These are phyloP conservation scores for Crassisporium funariophilum DNA, from an alignment of 768 basidiomycete genomes.

Conservation along the genomic window DNA sequence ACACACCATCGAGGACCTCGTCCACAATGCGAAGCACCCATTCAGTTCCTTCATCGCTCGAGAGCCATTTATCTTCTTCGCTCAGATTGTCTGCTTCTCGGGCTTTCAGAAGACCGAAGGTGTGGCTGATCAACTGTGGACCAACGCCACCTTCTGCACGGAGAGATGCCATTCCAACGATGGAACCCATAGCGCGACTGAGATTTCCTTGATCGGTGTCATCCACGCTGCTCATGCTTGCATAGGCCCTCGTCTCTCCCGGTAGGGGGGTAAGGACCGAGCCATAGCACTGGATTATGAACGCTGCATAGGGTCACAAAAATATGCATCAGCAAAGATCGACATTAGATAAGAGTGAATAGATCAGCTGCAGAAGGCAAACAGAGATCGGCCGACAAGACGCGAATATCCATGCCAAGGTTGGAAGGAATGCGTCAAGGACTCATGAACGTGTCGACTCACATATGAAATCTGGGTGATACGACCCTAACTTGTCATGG, in stretches of 20 bases:
- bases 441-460: conserved; percentile 45
- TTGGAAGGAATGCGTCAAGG: conserved; percentile 33
- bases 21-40: conserved; percentile 89
- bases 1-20: conserved; percentile 74
- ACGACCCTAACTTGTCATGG: conserved; percentile 79
- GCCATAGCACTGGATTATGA: conserved; percentile 88
- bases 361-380: conserved; percentile 1
- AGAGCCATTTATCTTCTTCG: conserved; percentile 78
- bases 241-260: conserved; percentile 48
- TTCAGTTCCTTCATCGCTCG: conserved; percentile 84
- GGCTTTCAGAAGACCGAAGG: conserved; percentile 88
- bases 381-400: conserved; percentile 30
- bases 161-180: conserved; percentile 83
- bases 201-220: conserved; percentile 79
- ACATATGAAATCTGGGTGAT: conserved; percentile 96
- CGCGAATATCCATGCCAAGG: conserved; percentile 26
- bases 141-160: conserved; percentile 84
- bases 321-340: conserved; percentile 14
- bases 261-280: conserved; percentile 75
- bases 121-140: conserved; percentile 86
- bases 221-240: conserved; percentile 38
- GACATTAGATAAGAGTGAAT: conserved; percentile 1
- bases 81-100: conserved; percentile 58
- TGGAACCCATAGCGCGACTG: conserved; percentile 80
- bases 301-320: conserved; percentile 49